Evolutionary conservation across 768 basidiomycete genomes (phyloP), one percentile per base, ranked within the genome.

Genomic region (Mycena galopus): DNA sequence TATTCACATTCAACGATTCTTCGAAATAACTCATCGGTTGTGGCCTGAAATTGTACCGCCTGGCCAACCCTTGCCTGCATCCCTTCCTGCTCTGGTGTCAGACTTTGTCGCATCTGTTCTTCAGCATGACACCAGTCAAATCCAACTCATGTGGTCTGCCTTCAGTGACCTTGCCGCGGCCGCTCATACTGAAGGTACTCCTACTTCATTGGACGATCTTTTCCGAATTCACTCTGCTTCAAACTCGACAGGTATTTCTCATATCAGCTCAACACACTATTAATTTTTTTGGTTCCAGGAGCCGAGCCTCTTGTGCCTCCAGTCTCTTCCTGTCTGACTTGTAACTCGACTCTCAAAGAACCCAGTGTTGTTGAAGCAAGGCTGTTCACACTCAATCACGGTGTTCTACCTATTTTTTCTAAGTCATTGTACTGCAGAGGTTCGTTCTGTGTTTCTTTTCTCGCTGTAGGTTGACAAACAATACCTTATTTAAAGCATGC

Each of bases 341-440:
- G 29, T 21, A 33, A 32, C 3, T 63, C 30, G 23, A 10, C 19
- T 50, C 12, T 64, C 11, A 39, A 32, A 25, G 62, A 64, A 19
- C 6, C 33, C 14, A 32, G 32, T 8, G 21, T 25, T 6, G 62
- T 64, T 33, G 62, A 64, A 12, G 63, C 32, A 2, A 10, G 63
- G 16, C 51, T 65, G 9, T 65, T 37, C 21, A 65, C 51, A 2
- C 21, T 65, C 2, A 17, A 33, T 1, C 19, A 51, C 1, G 63
- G 63, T 19, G 19, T 65, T 25, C 30, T 65, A 4, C 63, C 50
- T 2, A 27, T 65, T 19, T 65, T 53, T 12, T 53, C 63, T 14
- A 51, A 65, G 25, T 65, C 63, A 11, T 39, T 53, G 4, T 65
- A 65, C 21, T 65, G 63, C 17, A 50, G 63, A 1, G 14, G 63